Evolutionary conservation across 106 monocot species (phyloP).

Genomic region (Cymbidium sinense): DNA sequence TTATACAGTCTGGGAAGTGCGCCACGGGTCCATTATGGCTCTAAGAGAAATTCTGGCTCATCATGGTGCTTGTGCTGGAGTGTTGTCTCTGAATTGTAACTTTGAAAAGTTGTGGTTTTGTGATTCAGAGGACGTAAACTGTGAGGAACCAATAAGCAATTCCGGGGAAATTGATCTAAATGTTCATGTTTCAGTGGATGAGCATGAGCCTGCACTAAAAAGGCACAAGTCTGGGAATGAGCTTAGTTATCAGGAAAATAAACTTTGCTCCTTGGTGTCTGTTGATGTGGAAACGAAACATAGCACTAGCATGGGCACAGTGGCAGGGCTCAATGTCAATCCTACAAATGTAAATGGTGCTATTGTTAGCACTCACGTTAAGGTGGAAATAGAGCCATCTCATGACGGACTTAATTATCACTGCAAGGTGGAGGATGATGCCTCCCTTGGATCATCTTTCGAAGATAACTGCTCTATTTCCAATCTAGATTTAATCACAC

Average conservation of each 20-base stretch:
- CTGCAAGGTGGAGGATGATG: slow-evolving; percentile 19
- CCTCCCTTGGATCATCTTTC: slow-evolving; percentile 4
- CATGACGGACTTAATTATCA: slow-evolving; percentile 13
- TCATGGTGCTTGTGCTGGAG: slow-evolving; percentile 88
- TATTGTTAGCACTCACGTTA: slow-evolving; percentile 24
- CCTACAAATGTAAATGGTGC: slow-evolving; percentile 5
- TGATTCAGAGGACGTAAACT: slow-evolving; percentile 31
- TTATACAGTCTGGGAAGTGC: slow-evolving; percentile 92
- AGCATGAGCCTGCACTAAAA: slow-evolving; percentile 52
- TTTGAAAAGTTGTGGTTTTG: slow-evolving; percentile 34
- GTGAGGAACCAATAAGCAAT: slow-evolving; percentile 28
- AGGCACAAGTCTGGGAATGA: slow-evolving; percentile 32
- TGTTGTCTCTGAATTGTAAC: slow-evolving; percentile 48
- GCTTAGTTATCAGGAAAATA: not conserved
- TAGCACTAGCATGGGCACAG: slow-evolving; percentile 6
- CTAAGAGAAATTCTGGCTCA: slow-evolving; percentile 87
- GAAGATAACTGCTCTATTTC: slow-evolving; percentile 21
- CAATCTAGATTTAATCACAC: slow-evolving; percentile 15
- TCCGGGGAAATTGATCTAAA: slow-evolving; percentile 67
- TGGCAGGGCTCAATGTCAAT: slow-evolving; percentile 6
- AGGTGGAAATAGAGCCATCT: slow-evolving; percentile 38
- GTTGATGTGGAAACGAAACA: slow-evolving; percentile 6
- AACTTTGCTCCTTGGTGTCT: not conserved
- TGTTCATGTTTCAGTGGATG: slow-evolving; percentile 32
- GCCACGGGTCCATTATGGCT: slow-evolving; percentile 92